These are phyloP conservation scores for Cryptosporidium felis DNA, from an alignment of 169 alveolate species.

Conservation along the genomic window DNA sequence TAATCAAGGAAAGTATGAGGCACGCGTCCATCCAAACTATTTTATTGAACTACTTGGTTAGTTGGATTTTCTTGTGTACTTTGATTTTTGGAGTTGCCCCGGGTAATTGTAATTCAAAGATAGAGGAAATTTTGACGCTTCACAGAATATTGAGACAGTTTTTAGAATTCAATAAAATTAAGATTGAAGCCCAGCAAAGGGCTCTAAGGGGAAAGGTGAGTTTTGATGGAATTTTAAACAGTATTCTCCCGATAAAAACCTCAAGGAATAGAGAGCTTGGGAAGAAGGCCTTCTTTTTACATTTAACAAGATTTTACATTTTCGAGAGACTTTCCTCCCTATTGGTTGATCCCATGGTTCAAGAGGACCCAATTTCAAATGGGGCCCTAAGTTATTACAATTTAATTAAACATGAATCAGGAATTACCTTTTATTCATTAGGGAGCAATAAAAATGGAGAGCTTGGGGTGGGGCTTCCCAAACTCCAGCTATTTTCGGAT, in stretches of 20 bases:
- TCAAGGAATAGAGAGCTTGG: background rate
- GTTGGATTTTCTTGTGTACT: constrained; percentile 34
- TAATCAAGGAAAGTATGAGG: constrained; percentile 31
- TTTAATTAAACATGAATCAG: background rate
- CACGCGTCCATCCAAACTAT: background rate
- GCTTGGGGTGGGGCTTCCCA: constrained; percentile 49
- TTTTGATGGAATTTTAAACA: background rate
- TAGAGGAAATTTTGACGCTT: background rate
- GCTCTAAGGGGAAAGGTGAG: background rate
- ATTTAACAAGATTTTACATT: background rate
- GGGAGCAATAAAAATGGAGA: constrained; percentile 26
- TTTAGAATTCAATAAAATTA: background rate
- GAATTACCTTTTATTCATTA: constrained; percentile 4
- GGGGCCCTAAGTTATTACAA: background rate
- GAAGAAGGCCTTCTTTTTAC: constrained; percentile 5
- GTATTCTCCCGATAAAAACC: background rate
- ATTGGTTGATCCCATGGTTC: background rate
- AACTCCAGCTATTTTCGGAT: constrained; percentile 2
- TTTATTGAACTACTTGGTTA: constrained; percentile 8
- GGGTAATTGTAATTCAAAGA: too few relatives aligned
- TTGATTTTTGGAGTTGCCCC: background rate
- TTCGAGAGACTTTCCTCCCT: constrained; percentile 11
- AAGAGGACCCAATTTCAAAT: background rate
- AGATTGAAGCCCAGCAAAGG: background rate
- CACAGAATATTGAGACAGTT: constrained; percentile 50